Evolutionary conservation across 495 filamentous ascomycete genomes (phyloP), one percentile per base, ranked within the genome.

Genomic region (Jackrogersella minutella): DNA sequence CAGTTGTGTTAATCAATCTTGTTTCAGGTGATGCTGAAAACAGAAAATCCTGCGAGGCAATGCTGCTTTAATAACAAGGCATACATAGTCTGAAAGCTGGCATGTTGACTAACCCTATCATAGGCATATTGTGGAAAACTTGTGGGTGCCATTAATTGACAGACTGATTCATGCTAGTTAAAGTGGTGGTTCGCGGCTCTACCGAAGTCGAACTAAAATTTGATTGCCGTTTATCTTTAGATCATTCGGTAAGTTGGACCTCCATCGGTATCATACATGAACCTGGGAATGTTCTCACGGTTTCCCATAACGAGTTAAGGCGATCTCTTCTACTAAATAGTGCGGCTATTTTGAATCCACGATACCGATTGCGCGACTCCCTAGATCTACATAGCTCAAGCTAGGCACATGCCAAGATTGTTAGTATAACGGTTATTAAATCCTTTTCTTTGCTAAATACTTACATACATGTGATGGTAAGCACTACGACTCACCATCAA

Each of bases 11-110:
- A 61, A 64, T 65, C 56, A 61, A 62, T 53, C 31, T 60, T 58
- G 66, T 69, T 69, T 69, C 66, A 69, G 66, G 66, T 69, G 30
- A 61, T 53, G 66, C 66, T 57, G 39, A 46, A 40, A 46, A 49
- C 9, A 17, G 46, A 17, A 44, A 52, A 65, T 64, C 61, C 66
- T 69, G 10, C 66, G 41, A 56, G 50, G 50, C 49, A 36, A 60
- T 44, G 47, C 49, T 54, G n/a, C 33, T 37, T 26, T 44, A 22
- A 31, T 50, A 56, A 39, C 62, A 43, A 51, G 55, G 56, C 43
- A 26, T 22, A 39, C 26, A 13, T n/a, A n/a, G n/a, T n/a, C n/a
- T n/a, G n/a, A n/a, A n/a, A n/a, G 17, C 39, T 26, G 22, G 30
- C 4, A 31, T 7, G 14, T 28, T 30, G 46, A 60, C 22, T 36